Evolutionary conservation across 2,329 filamentous ascomycete species (phyloP).

Genomic region (Talaromyces sp.): DNA sequence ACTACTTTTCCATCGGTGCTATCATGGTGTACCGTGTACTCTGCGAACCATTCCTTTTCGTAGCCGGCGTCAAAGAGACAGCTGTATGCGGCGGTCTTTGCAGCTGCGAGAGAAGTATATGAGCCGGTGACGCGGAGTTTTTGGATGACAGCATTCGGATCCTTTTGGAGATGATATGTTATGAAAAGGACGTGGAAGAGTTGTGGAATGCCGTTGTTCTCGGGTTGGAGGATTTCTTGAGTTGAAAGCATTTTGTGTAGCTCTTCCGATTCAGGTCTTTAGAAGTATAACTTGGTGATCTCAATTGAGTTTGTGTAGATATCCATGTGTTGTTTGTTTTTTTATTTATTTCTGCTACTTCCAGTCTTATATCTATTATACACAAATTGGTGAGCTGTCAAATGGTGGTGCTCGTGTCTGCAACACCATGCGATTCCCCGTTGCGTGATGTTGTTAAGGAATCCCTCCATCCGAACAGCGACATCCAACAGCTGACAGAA

Average conservation of each 20-base stretch:
- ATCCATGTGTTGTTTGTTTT: background rate
- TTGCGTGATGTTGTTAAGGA: background rate
- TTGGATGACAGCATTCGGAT: constrained; percentile 1
- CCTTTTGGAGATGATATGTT: constrained; percentile 12
- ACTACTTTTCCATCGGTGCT: constrained; percentile 23
- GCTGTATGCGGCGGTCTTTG: constrained; percentile 10
- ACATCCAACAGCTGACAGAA: background rate
- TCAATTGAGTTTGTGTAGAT: background rate
- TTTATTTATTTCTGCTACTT: background rate
- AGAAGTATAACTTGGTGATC: background rate
- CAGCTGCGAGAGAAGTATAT: constrained; percentile 10
- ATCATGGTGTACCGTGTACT: constrained; percentile 23
- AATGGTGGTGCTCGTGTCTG: background rate
- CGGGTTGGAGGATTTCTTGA: background rate
- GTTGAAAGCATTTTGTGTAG: background rate
- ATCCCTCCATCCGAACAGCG: constrained; percentile 5
- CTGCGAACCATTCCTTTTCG: constrained; percentile 28
- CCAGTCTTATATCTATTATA: background rate
- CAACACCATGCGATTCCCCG: constrained; percentile 4
- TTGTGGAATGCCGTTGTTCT: constrained; percentile 9
- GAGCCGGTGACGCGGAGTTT: constrained; percentile 14
- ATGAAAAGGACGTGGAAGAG: constrained; percentile 12
- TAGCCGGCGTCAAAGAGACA: constrained; percentile 23
- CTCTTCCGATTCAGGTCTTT: background rate
- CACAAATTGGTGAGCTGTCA: background rate